Conservation (phyloP, 2,329 filamentous ascomycete species). For the Paraphoma sp. region DNA sequence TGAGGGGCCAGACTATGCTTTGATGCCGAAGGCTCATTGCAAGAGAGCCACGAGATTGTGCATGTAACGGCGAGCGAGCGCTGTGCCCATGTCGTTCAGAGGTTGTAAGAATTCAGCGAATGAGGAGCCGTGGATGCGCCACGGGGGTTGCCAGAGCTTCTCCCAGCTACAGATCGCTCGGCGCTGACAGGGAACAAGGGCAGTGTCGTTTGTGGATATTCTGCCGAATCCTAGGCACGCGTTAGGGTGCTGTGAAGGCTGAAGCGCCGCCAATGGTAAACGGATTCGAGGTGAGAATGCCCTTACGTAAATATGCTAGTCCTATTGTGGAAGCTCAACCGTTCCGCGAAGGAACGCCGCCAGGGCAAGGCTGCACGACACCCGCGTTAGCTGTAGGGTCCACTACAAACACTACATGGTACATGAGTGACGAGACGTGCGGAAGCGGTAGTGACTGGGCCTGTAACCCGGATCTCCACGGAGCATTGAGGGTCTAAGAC, state of each 20-base stretch:
- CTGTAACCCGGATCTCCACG: constrained; percentile 1
- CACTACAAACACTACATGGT: background rate
- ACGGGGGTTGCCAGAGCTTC: constrained; percentile 19
- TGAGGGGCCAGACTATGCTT: constrained; percentile 32
- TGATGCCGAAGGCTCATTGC: constrained; percentile 32
- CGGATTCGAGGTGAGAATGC: constrained; percentile 4
- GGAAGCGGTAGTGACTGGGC: background rate
- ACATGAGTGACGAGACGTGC: background rate
- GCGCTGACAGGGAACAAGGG: constrained; percentile 11
- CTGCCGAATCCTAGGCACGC: constrained; percentile 19
- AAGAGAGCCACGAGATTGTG: constrained; percentile 44
- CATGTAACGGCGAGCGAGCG: constrained; percentile 37
- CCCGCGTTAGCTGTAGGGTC: background rate
- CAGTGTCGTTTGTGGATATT: constrained; percentile 18
- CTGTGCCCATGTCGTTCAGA: constrained; percentile 37
- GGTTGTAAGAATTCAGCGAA: constrained; percentile 28
- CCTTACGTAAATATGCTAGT: constrained; percentile 23
- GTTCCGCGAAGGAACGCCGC: constrained; percentile 1
- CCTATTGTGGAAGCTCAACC: constrained; percentile 15
- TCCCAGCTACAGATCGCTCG: constrained; percentile 16
- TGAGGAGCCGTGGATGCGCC: constrained; percentile 24
- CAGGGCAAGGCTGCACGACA: constrained; percentile 5
- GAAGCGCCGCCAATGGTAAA: constrained; percentile 11
- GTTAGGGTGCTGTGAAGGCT: constrained; percentile 12
- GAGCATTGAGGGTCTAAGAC: background rate